Base-by-base conservation (phyloP, 2,329 filamentous ascomycete genomes). In the Cephalotrichum gorgonifer region DNA sequence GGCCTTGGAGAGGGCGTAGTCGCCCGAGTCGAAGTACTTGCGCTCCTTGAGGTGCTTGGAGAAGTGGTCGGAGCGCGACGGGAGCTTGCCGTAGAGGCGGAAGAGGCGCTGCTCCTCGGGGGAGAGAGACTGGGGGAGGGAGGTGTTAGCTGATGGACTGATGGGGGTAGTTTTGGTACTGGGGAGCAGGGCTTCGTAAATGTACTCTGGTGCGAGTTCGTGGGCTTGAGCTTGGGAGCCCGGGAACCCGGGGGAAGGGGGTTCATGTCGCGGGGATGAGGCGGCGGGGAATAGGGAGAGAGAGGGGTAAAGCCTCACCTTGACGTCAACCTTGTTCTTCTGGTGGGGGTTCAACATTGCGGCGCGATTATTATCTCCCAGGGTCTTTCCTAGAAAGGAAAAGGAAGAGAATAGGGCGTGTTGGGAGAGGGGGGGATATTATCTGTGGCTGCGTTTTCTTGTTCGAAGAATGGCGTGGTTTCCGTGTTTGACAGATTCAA, bases 31-130 rank as follows among this genome's bases (percentile, higher is more conserved):
- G 69, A 96, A 96, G 74, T 95, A 96, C 74, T 95, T 98, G 74
- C 93, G 90, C 68, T 97, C 93, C 79, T 96, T 96, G 64, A 97
- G 81, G 66, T 97, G 95, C 76, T 97, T 97, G 75, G 94, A 89
- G 60, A 97, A 84, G 62, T 96, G 80, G 68, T 96, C 91, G 67
- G 90, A 94, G 68, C 93, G 93, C 69, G 86, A 95, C 55, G 93
- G 93, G 53, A 97, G 84, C 73, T 97, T 97, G 71, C 93, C 93
- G 69, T 98, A 98, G 56, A 97, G 84, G 56, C 90, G 86, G 77
- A 97, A 93, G 63, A 97, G 84, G 55, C 88, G 87, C 71, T 96
- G 90, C 76, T 98, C 93, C 62, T 98, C 93, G 53, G 90, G 85
- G 49, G 86, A 86, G 69, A 98, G 79, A 57, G 88, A 86, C 93